Percentiles rank a stretch among this genome's conserved stretches.
Conservation (phyloP, 371 early-diverging fungal genomes). For the Syncephalis fuscata region DNA sequence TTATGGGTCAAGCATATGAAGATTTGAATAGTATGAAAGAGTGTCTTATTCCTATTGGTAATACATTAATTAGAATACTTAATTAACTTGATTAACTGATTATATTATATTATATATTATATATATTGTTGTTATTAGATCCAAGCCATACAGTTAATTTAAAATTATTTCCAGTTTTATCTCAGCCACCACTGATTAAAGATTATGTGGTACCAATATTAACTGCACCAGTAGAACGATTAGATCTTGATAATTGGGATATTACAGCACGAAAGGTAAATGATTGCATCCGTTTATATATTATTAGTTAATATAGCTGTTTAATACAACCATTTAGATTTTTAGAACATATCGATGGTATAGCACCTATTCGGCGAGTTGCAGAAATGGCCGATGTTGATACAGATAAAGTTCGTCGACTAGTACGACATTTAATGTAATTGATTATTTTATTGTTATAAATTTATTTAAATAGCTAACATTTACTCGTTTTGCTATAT, state of each 20-base stretch:
- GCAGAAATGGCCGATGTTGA: conserved; percentile 62
- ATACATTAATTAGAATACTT: conserved; percentile 4
- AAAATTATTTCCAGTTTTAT: conserved; percentile 68
- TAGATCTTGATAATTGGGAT: conserved; percentile 66
- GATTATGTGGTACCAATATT: conserved; percentile 76
- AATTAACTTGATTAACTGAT: no score
- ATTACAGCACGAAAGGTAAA: conserved; percentile 55
- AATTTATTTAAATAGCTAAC: background rate
- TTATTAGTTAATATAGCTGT: background rate
- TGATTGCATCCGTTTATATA: background rate
- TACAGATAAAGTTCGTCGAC: conserved; percentile 43
- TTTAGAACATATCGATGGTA: conserved; percentile 53
- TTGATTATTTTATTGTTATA: conserved; percentile 2
- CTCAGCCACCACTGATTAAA: conserved; percentile 50
- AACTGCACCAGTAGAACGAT: conserved; percentile 39
- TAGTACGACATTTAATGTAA: conserved; percentile 68
- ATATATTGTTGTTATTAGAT: conserved; percentile 14
- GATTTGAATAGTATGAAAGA: conserved; percentile 74
- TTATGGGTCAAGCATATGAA: conserved; percentile 73
- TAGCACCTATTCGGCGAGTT: conserved; percentile 51
- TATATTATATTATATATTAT: background rate
- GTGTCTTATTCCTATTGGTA: conserved; percentile 76
- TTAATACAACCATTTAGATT: conserved; percentile 8
- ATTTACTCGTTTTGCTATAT: background rate
- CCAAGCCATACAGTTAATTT: conserved; percentile 53